Base-by-base conservation (phyloP, 2,329 filamentous ascomycete genomes). In the Penicillium crustosum region DNA sequence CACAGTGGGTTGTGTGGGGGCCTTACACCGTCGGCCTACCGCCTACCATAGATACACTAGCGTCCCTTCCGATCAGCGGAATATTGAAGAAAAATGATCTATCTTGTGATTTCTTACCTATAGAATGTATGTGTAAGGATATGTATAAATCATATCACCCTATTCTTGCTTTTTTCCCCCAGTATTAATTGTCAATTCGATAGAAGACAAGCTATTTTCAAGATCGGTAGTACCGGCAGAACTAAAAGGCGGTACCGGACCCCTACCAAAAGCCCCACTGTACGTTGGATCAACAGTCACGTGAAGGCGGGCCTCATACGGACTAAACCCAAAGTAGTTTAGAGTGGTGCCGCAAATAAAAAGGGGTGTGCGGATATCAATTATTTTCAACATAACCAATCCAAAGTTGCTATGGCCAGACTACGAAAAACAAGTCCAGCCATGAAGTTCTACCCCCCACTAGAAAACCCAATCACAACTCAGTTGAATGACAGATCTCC, bases 1-100 rank as follows among this genome's bases (percentile, higher is more conserved):
- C 17, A 45, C 17, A 36, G 39, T 53, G 50, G 39, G 12, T 15
- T n/a, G 6, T 27, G 50, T 53, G 50, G 50, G 50, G 50, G 17
- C 29, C 4, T 31, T 23, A 52, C 21, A 33, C 12, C 12, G 17
- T 6, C 27, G n/a, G 15, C 12, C 15, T 31, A 51, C 36, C 49
- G 49, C 39, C 21, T 53, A 25, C 49, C 27, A 2, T 33, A 53
- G 7, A 36, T 25, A 19, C 8, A 35, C 19, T 53, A 35, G 27
- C 17, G 27, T 4, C 3, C 6, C 15, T 7, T 33, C 5, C n/a
- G 17, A 44, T 52, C 29, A 35, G 29, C 27, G 3, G 17, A 23
- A 48, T 2, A 23, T n/a, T 12, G 29, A 7, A 23, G 8, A 1
- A 21, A 47, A 12, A 33, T 23, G 19, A 35, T 9, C 2, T 47